phyloP scores from a whole-genome alignment of 768 basidiomycete genomes.

The Hypholoma sublateritium region DNA sequence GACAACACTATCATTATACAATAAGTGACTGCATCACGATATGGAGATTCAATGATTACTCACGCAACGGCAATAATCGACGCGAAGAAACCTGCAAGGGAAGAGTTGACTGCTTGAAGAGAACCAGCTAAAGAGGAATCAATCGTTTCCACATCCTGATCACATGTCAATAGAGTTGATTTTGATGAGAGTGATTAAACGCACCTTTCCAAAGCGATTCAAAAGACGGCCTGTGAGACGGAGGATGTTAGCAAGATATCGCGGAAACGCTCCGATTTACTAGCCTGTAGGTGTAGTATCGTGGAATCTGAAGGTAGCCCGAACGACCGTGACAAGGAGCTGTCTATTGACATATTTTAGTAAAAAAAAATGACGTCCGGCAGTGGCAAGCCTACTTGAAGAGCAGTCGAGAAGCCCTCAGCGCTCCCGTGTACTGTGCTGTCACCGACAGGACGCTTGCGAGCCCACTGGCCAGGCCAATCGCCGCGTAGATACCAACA shows the following conservation, averaged over 20 bases:
- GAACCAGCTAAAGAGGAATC: slow-evolving; percentile 70
- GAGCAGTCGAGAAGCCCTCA: slow-evolving; percentile 37
- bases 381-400: slow-evolving; percentile 45
- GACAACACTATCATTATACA: slow-evolving; percentile 44
- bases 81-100: slow-evolving; percentile 74
- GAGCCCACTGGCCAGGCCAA: slow-evolving; percentile 47
- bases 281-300: slow-evolving; percentile 80
- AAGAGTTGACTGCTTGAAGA: slow-evolving; percentile 75
- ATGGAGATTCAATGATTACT: slow-evolving; percentile 21
- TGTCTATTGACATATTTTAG: slow-evolving; percentile 35
- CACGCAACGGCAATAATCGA: slow-evolving; percentile 73
- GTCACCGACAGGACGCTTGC: slow-evolving; percentile 43
- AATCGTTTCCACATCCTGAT: slow-evolving; percentile 79
- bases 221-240: slow-evolving; percentile 66
- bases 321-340: slow-evolving; percentile 67
- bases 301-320: slow-evolving; percentile 83
- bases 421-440: slow-evolving; percentile 56
- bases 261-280: background rate
- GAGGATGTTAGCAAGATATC: background rate
- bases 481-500: slow-evolving; percentile 56
- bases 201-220: slow-evolving; percentile 76
- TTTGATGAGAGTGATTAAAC: background rate
- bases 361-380: too few species aligned
- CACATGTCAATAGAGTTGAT: background rate
- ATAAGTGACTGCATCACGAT: background rate